These are phyloP conservation scores for Fusarium multiceps DNA, from an alignment of 2,329 filamentous ascomycete genomes.

Conservation along the genomic window DNA sequence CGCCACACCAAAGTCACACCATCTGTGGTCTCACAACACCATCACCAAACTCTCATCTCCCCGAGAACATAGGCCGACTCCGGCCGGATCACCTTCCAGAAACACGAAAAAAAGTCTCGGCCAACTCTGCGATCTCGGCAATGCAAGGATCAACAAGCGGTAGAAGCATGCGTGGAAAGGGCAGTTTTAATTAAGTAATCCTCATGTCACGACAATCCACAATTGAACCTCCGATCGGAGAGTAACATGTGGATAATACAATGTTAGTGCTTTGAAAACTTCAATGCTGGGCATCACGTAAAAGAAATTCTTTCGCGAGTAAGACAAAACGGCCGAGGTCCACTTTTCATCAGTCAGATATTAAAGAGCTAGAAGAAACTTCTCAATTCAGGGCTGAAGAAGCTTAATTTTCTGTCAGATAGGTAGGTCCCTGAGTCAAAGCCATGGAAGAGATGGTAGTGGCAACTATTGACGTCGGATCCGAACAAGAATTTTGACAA, in stretches of 20 bases:
- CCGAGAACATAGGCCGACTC: not conserved
- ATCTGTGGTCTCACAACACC: not conserved
- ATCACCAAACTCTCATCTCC: not conserved
- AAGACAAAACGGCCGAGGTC: slow-evolving; percentile 14
- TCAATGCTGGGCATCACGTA: slow-evolving; percentile 40
- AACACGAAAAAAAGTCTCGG: not conserved
- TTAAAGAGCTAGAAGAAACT: no score
- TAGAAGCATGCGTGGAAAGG: slow-evolving; percentile 18
- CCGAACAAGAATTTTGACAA: not conserved
- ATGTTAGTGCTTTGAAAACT: not conserved
- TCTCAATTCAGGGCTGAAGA: not conserved
- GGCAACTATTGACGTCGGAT: not conserved
- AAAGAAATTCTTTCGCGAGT: slow-evolving; percentile 33
- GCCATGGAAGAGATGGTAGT: not conserved
- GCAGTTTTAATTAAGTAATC: not conserved
- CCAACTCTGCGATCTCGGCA: not conserved
- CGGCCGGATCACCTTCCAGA: not conserved
- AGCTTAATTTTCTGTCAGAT: no score
- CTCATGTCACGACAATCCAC: slow-evolving; percentile 35
- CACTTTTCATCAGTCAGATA: slow-evolving; percentile 5
- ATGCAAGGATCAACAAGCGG: slow-evolving; percentile 11
- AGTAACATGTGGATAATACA: not conserved
- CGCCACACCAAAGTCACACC: not conserved
- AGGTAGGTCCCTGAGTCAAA: no score
- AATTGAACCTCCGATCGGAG: slow-evolving; percentile 18